Evolutionary conservation across 495 filamentous ascomycete genomes (phyloP), one percentile per base, ranked within the genome.

Genomic region (Xylaria bambusicola): DNA sequence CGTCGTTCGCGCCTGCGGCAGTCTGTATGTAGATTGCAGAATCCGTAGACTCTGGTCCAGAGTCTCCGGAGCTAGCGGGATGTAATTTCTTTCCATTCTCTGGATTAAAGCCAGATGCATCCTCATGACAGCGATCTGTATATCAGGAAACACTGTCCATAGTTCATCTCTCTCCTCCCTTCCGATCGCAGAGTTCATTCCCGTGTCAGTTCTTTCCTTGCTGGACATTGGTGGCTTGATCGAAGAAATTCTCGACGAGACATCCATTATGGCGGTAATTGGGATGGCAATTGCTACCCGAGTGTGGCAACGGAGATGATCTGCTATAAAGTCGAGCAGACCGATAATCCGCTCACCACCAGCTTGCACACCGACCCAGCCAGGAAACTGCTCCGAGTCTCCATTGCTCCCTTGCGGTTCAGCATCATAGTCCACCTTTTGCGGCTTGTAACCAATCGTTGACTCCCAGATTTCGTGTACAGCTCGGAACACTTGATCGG

Each of bases 381-480:
- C 58, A 6, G 84, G 80, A 47, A 93, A 74, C 29, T 84, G 84
- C 38, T 79, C 77, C 18, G 51, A 51, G 6, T 66, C 53, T 9
- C 63, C 66, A n/a, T 72, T 66, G 5, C 79, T 77, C 12, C 79
- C 80, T 7, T 66, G 66, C 1, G 79, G 77, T 17, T 75, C 75
- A 6, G 55, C 40, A 20, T 80, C 74, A 12, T 73, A 50, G 35
- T 75, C 67, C 15, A 73, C 61, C 5, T 63, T 23, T 49, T 75
- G 64, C 10, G 51, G 56, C 40, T 40, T 69, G 51, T 73, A 74
- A 13, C 75, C 75, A 5, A 72, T 77, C 15, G 77, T 72, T 12
- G 90, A 84, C 64, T 88, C 82, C 89, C 91, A 92, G 57, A 89
- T 88, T 65, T 96, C 91, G 8, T 86, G 68, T 1, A 94, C 77